These are phyloP conservation scores for Rhododendron williamsianum DNA, from an alignment of 148 eudicot genomes.

Conservation along the genomic window DNA sequence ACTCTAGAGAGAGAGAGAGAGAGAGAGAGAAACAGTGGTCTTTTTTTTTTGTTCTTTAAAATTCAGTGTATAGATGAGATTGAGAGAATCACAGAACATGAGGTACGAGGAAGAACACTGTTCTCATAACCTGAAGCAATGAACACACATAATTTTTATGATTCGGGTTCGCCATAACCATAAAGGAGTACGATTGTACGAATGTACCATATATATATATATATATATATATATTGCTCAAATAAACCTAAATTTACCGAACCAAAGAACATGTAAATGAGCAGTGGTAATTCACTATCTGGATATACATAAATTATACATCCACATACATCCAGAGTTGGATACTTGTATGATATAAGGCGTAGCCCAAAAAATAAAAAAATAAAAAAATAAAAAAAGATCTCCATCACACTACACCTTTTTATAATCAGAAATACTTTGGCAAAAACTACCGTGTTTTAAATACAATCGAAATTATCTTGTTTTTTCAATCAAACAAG, in stretches of 20 bases:
- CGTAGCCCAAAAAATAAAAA: too few relatives aligned
- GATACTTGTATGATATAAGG: too few relatives aligned
- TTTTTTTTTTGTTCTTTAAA: too few relatives aligned
- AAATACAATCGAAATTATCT: too few relatives aligned
- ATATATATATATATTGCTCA: neutral
- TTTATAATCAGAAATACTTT: too few relatives aligned
- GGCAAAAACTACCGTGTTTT: too few relatives aligned
- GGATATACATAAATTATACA: too few relatives aligned
- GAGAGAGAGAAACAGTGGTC: neutral
- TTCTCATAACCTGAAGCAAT: neutral
- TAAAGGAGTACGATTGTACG: neutral
- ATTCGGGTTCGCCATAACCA: neutral
- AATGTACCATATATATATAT: neutral
- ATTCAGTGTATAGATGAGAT: neutral
- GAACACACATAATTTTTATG: neutral
- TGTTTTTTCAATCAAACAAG: too few relatives aligned
- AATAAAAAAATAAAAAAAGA: too few relatives aligned
- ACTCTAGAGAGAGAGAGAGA: conserved; percentile 1
- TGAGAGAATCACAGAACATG: neutral
- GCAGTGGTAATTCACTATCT: neutral
- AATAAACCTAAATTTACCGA: too few relatives aligned
- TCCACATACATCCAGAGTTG: neutral
- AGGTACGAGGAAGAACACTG: conserved; percentile 5
- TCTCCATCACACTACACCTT: too few relatives aligned
- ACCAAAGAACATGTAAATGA: neutral